These are phyloP conservation scores for Pythium graminicola DNA, from an alignment of 352 stramenopile species.

Conservation along the genomic window DNA sequence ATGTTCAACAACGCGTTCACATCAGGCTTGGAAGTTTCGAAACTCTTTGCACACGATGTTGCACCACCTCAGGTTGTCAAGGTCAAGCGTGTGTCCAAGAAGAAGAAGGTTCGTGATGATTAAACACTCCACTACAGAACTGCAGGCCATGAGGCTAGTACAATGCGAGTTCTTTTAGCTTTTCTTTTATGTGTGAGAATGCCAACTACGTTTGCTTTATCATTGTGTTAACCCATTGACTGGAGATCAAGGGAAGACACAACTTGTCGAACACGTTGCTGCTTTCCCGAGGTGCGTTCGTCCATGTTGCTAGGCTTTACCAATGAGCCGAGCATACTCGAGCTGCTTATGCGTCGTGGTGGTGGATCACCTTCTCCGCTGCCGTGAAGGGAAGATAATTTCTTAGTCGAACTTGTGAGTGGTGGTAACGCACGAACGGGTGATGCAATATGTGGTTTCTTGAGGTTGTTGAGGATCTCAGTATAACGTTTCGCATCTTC, in stretches of 20 bases:
- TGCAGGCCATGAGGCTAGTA: not conserved
- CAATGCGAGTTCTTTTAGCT: not conserved
- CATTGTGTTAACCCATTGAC: constrained; percentile 10
- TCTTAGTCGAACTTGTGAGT: constrained; percentile 7
- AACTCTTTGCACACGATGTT: constrained; percentile 84
- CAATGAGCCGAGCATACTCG: constrained; percentile 15
- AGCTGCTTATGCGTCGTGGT: constrained; percentile 19
- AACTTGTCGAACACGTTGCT: constrained; percentile 4
- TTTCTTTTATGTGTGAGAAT: constrained; percentile 27
- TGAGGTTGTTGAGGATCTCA: constrained; percentile 68
- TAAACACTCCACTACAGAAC: constrained; percentile 24
- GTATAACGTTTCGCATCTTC: constrained; percentile 68
- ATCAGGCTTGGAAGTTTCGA: constrained; percentile 81
- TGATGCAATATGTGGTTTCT: constrained; percentile 29
- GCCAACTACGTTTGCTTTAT: constrained; percentile 14
- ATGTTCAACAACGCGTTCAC: constrained; percentile 91
- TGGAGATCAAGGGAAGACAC: constrained; percentile 16
- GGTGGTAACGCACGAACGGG: not conserved
- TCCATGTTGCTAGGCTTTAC: not conserved
- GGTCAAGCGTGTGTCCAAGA: constrained; percentile 84
- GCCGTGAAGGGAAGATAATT: no score
- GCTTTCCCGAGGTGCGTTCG: not conserved
- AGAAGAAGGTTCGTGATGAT: constrained; percentile 81
- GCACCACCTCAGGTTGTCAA: constrained; percentile 74
- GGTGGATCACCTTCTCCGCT: constrained; percentile 1